Conservation (phyloP, 495 filamentous ascomycete genomes). For the Cenococcum geophilum region DNA sequence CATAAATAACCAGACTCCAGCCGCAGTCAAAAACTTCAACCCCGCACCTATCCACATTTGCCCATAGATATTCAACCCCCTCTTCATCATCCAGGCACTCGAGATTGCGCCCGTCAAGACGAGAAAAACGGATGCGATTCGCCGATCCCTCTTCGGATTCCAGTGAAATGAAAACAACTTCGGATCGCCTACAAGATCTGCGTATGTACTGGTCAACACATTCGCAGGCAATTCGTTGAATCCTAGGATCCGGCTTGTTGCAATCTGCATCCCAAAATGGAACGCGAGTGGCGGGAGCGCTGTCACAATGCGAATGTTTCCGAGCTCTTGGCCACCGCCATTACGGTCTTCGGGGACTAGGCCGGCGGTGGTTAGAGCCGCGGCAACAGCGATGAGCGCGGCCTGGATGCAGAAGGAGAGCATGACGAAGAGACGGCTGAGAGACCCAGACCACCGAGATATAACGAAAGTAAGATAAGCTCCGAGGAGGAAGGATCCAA, state of each 20-base stretch:
- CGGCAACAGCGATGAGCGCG: conserved; percentile 51
- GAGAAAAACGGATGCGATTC: conserved; percentile 51
- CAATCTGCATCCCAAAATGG: conserved; percentile 65
- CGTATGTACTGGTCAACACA: conserved; percentile 63
- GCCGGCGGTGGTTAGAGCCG: conserved; percentile 50
- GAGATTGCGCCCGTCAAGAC: conserved; percentile 56
- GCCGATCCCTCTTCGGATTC: conserved; percentile 60
- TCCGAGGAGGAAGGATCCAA: conserved; percentile 28
- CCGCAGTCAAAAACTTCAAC: conserved; percentile 48
- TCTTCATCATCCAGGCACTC: conserved; percentile 58
- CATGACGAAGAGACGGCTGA: conserved; percentile 47
- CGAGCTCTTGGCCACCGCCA: conserved; percentile 19
- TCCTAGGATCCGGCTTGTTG: conserved; percentile 55
- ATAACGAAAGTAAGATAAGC: conserved; percentile 16
- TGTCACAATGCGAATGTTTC: conserved; percentile 45
- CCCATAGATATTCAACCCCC: conserved; percentile 48
- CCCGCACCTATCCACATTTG: conserved; percentile 56
- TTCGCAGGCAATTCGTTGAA: conserved; percentile 67
- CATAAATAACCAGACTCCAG: conserved; percentile 27
- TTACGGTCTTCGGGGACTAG: conserved; percentile 42
- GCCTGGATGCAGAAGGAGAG: conserved; percentile 55
- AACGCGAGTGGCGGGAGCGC: conserved; percentile 62
- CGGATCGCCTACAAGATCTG: conserved; percentile 52
- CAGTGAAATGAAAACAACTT: conserved; percentile 51
- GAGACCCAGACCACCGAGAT: background rate